These are phyloP conservation scores for Daldinia decipiens DNA, from an alignment of 495 filamentous ascomycete genomes.

Conservation along the genomic window DNA sequence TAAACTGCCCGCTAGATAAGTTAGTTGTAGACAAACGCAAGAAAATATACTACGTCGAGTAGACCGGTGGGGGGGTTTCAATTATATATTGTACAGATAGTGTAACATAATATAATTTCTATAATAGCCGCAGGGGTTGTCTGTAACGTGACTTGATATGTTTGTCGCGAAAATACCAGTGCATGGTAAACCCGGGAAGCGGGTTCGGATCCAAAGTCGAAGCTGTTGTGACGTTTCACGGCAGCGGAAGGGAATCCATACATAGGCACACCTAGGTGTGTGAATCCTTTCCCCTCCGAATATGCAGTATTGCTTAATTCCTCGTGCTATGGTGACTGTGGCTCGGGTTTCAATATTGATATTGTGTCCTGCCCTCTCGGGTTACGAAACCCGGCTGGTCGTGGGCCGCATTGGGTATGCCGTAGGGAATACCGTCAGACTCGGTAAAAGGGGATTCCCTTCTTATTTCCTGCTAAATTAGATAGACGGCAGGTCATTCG, in stretches of 20 bases:
- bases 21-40: no score
- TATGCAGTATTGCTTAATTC: background rate
- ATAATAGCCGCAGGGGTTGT: background rate
- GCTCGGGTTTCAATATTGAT: background rate
- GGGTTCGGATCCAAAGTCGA: background rate
- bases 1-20: no score
- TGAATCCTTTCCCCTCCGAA: background rate
- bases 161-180: background rate
- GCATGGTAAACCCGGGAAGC: background rate
- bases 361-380: background rate
- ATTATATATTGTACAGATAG: background rate
- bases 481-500: background rate
- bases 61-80: background rate
- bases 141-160: background rate
- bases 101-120: background rate
- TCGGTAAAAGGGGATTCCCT: background rate
- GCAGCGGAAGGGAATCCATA: background rate
- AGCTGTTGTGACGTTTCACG: background rate
- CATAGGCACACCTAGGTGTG: background rate
- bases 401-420: background rate
- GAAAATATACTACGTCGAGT: background rate
- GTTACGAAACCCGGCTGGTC: background rate
- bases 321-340: background rate
- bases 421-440: background rate
- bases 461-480: background rate